These are phyloP conservation scores for Aethionema arabicum DNA, from an alignment of 345 rosid genomes.

Conservation along the genomic window DNA sequence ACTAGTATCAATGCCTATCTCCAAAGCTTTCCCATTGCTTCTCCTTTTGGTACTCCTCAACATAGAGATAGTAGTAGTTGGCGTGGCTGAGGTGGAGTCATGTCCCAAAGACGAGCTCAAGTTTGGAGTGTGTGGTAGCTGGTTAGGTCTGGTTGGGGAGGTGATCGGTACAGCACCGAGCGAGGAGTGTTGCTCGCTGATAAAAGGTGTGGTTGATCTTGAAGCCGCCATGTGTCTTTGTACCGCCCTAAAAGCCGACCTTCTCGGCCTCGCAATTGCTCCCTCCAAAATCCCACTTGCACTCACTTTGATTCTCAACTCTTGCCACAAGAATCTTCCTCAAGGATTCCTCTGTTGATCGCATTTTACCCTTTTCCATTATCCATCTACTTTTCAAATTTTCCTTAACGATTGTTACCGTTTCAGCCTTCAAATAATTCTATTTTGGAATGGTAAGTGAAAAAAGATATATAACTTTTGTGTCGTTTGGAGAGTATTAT, in stretches of 20 bases:
- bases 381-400: no score
- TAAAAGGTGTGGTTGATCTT: constrained; percentile 74
- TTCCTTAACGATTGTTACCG: no score
- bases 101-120: constrained; percentile 64
- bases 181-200: constrained; percentile 61
- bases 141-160: constrained; percentile 72
- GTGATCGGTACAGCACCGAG: constrained; percentile 66
- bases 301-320: constrained; percentile 47
- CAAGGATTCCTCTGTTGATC: constrained; percentile 47
- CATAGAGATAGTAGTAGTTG: constrained; percentile 14
- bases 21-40: constrained; percentile 15
- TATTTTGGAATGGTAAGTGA: no score
- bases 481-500: no score
- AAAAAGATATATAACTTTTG: no score
- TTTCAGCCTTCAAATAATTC: no score
- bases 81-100: constrained; percentile 25
- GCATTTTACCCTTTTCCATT: no score
- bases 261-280: constrained; percentile 39
- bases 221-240: constrained; percentile 82
- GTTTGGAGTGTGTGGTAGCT: constrained; percentile 78
- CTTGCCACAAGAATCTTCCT: constrained; percentile 55
- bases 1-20: constrained; percentile 25
- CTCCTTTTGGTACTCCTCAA: constrained; percentile 36
- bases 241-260: constrained; percentile 63
- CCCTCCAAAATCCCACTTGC: constrained; percentile 47